Base-by-base conservation (phyloP, 1,284 basidiomycete genomes). In the Heterobasidion parviporum region DNA sequence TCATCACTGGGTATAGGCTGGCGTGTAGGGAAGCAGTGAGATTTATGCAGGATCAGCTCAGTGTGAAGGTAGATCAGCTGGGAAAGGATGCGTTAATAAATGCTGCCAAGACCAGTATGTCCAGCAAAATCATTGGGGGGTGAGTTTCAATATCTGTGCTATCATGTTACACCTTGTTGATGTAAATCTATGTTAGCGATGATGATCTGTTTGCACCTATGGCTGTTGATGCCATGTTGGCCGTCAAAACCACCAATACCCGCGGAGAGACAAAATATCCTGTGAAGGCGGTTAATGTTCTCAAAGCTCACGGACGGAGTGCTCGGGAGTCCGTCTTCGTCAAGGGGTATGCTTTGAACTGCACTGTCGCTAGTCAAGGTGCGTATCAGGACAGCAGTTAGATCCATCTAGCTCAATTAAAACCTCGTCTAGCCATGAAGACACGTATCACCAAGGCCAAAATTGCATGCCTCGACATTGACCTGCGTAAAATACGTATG, bases 281-380 rank as follows among this genome's bases (percentile, higher is more conserved):
- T 8, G 97, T 99, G 64, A 99, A 99, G 76, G 97, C 97, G 1
- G 97, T 99, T 62, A 99, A 99, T 68, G 85, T 99, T n/a, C 80
- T 99, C 65, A 99, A 99, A 74, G 97, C 97, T 8, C 97, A 99
- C 68, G 97, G 97, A 58, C 89, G 87, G 73, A 96, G 93, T 69
- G 94, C 95, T 26, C 83, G 94, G 61, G 97, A 99, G 71, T 98
- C 94, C 43, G 71, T 98, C 61, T 94, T 92, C 68, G 89, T 99
- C 59, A 92, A 92, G 67, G 97, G 97, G 49, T 99, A 99, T 74
- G 97, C 97, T 36, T 76, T 99, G 62, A 99, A 99, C 72, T 99
- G 97, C 76, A 99, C 97, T 14, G 95, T 99, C 51, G 95, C 97
- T 1, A 95, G 92, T 68, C 97, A 99, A 81, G 94, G 94, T 94